Conservation (phyloP, 768 basidiomycete species). For the Psilocybe subaeruginosa region DNA sequence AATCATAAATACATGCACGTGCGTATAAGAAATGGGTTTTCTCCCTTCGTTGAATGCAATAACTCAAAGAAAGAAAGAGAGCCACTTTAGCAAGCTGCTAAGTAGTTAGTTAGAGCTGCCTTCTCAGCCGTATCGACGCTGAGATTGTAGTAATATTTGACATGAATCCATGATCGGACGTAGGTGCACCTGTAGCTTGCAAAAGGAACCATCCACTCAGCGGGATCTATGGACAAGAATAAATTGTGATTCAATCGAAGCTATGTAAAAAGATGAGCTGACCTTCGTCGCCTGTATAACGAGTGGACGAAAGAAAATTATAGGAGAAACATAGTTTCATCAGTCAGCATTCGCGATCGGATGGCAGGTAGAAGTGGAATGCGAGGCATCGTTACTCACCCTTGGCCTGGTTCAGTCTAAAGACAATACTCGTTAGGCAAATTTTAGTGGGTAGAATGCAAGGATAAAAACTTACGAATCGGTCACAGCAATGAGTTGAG, state of each 20-base stretch:
- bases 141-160: slow-evolving; percentile 53
- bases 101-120: slow-evolving; percentile 42
- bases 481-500: slow-evolving; percentile 56
- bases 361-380: no score
- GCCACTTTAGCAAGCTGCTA: slow-evolving; percentile 34
- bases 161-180: slow-evolving; percentile 53
- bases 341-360: no score
- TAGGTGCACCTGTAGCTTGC: slow-evolving; percentile 54
- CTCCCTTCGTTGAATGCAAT: no score
- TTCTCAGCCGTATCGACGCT: slow-evolving; percentile 56
- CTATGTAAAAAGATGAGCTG: background rate
- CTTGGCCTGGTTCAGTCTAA: slow-evolving; percentile 49
- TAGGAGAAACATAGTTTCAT: background rate
- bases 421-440: background rate
- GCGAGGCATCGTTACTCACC: slow-evolving; percentile 26
- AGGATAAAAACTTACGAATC: slow-evolving; percentile 29
- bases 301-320: background rate
- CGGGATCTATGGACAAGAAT: slow-evolving; percentile 38
- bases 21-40: no score
- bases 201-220: slow-evolving; percentile 55
- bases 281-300: slow-evolving; percentile 44
- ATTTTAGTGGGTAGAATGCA: background rate
- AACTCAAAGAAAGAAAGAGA: background rate
- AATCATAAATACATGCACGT: no score
- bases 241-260: background rate